Evolutionary conservation across 2,329 filamentous ascomycete genomes (phyloP).

Genomic region (Alternaria ventricosa): DNA sequence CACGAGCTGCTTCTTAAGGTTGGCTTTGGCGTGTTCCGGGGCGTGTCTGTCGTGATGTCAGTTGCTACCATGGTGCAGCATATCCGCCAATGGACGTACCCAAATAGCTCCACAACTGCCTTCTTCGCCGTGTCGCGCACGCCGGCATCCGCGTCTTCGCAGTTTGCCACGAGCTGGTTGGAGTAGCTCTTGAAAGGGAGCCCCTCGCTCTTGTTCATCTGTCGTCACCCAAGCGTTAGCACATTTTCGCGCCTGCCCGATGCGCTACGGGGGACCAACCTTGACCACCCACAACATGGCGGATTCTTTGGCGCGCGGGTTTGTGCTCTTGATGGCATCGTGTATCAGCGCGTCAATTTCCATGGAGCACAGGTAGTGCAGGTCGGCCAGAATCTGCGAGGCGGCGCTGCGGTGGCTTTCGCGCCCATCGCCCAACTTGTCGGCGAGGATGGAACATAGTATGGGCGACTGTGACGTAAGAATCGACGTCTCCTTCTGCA

Average conservation of each 20-base stretch:
- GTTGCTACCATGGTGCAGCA: conserved; percentile 3
- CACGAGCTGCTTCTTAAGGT: conserved; percentile 85
- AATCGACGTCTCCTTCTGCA: conserved; percentile 80
- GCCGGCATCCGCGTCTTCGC: conserved; percentile 88
- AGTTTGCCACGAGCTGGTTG: conserved; percentile 78
- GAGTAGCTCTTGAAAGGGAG: conserved; percentile 86
- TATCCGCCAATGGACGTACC: conserved; percentile 54
- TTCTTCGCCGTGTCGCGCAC: conserved; percentile 85
- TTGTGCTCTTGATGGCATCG: conserved; percentile 78
- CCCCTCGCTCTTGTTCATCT: conserved; percentile 82
- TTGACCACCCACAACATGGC: conserved; percentile 85
- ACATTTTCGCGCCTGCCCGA: not conserved
- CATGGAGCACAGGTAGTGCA: conserved; percentile 71
- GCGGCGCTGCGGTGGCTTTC: conserved; percentile 82
- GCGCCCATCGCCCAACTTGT: conserved; percentile 86
- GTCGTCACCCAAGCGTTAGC: conserved; percentile 22
- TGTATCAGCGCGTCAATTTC: conserved; percentile 84
- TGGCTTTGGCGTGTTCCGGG: conserved; percentile 82
- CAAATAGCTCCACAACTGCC: conserved; percentile 86
- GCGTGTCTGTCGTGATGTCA: conserved; percentile 65
- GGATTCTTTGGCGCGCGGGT: conserved; percentile 81
- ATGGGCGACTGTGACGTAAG: conserved; percentile 71
- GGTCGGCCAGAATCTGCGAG: conserved; percentile 75
- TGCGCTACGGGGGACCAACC: conserved; percentile 52
- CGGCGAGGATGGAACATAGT: conserved; percentile 77